A percentile compares a stretch with the other conserved stretches of the same genome.
Conservation (phyloP, 371 early-diverging fungal genomes). For the Smittium mucronatum region DNA sequence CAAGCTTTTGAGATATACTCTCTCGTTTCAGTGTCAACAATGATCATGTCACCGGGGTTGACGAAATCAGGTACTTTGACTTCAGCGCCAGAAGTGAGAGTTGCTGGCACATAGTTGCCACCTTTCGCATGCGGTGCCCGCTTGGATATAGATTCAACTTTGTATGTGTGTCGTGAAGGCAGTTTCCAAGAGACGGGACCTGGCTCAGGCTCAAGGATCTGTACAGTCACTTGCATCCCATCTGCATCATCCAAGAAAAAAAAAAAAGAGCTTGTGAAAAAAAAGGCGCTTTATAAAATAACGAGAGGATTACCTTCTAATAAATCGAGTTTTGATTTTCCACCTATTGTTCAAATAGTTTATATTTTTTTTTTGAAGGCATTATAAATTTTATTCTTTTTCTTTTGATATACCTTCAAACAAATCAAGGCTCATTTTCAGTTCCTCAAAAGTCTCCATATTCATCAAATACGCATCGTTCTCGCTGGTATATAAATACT, state of each 20-base stretch:
- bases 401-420: slow-evolving; percentile 44
- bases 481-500: slow-evolving; percentile 55
- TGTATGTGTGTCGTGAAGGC: slow-evolving; percentile 38
- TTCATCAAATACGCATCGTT: slow-evolving; percentile 50
- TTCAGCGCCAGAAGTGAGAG: slow-evolving; percentile 51
- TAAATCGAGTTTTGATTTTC: slow-evolving; percentile 10
- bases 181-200: slow-evolving; percentile 41
- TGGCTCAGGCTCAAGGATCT: slow-evolving; percentile 37
- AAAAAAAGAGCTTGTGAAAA: too few species aligned
- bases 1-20: slow-evolving; percentile 46
- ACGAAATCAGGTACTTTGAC: slow-evolving; percentile 74
- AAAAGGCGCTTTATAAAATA: too few species aligned
- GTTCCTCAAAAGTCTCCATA: slow-evolving; percentile 56
- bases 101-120: slow-evolving; percentile 54
- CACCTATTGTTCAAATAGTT: not conserved
- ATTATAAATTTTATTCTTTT: slow-evolving; percentile 18
- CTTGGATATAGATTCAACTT: slow-evolving; percentile 32
- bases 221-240: slow-evolving; percentile 39
- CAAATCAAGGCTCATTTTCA: slow-evolving; percentile 38
- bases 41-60: slow-evolving; percentile 53
- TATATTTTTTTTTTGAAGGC: not conserved
- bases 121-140: slow-evolving; percentile 56
- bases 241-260: slow-evolving; percentile 25
- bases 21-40: slow-evolving; percentile 55
- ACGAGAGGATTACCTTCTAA: slow-evolving; percentile 21